Conservation (phyloP, 805 yeast species). For the Suhomyces kilbournensis region DNA sequence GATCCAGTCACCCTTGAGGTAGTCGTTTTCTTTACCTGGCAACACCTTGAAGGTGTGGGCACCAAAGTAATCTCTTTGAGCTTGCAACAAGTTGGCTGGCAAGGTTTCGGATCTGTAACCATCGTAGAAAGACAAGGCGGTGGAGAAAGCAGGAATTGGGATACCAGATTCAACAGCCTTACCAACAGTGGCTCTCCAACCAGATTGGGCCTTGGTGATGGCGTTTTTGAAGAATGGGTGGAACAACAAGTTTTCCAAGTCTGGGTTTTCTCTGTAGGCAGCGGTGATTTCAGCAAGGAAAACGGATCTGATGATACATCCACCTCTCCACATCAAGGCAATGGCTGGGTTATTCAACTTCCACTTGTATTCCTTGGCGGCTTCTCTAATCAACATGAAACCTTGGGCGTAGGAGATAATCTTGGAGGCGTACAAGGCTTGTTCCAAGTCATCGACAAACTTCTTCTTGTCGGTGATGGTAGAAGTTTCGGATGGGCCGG, state of each 20-base stretch:
- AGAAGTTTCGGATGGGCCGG: conserved; percentile 76
- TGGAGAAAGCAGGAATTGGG: conserved; percentile 96
- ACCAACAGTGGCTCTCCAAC: conserved; percentile 90
- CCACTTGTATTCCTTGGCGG: conserved; percentile 96
- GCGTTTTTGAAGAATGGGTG: conserved; percentile 93
- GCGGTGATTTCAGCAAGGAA: conserved; percentile 95
- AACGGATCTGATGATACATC: conserved; percentile 98
- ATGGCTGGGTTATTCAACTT: conserved; percentile 96
- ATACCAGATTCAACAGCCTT: conserved; percentile 82
- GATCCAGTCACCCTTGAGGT: conserved; percentile 72
- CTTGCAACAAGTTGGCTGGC: conserved; percentile 98
- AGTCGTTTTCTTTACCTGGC: conserved; percentile 76
- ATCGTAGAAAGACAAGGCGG: conserved; percentile 96
- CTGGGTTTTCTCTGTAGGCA: conserved; percentile 92
- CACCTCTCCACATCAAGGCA: conserved; percentile 99
- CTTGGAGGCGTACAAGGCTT: conserved; percentile 97
- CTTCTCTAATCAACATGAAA: conserved; percentile 98
- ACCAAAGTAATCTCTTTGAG: conserved; percentile 99
- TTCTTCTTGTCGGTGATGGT: conserved; percentile 69
- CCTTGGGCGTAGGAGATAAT: conserved; percentile 99
- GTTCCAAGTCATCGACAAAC: conserved; percentile 92
- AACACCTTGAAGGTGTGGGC: conserved; percentile 97
- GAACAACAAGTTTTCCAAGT: conserved; percentile 92
- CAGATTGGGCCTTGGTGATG: conserved; percentile 85
- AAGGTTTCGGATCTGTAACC: conserved; percentile 95